Evolutionary conservation across 805 yeast species (phyloP).

Genomic region (Hanseniaspora valbyensis): DNA sequence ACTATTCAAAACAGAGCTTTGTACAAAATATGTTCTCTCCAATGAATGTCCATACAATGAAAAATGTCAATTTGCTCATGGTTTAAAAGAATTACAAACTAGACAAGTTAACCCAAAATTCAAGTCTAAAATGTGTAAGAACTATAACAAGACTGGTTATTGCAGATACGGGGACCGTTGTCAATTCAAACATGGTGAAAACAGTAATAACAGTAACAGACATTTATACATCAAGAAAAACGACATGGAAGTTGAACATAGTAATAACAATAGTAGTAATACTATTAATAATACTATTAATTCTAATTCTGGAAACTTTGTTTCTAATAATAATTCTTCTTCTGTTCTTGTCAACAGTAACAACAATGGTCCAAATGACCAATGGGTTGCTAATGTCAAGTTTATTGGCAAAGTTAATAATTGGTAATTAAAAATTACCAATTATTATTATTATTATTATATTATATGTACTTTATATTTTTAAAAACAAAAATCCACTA

Average conservation of each 20-base stretch:
- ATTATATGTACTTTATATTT: too few relatives aligned
- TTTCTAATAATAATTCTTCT: too few relatives aligned
- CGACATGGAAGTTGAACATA: too few relatives aligned
- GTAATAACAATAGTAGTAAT: too few relatives aligned
- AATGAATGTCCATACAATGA: slow-evolving; percentile 76
- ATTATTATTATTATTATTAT: too few relatives aligned
- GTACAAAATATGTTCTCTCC: slow-evolving; percentile 61
- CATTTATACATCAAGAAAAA: slow-evolving; percentile 7
- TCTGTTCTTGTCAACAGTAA: too few relatives aligned
- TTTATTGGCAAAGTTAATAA: slow-evolving; percentile 13
- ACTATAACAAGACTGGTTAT: slow-evolving; percentile 70
- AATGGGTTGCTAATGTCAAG: slow-evolving; percentile 15
- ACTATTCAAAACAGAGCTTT: slow-evolving; percentile 81
- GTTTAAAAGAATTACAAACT: slow-evolving; percentile 58
- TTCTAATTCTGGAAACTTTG: too few relatives aligned
- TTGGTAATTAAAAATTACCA: slow-evolving; percentile 10
- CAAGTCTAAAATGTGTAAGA: slow-evolving; percentile 84
- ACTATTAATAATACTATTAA: too few relatives aligned
- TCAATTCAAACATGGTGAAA: slow-evolving; percentile 68
- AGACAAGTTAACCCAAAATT: slow-evolving; percentile 65
- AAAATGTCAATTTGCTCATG: slow-evolving; percentile 94
- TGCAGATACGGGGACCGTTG: slow-evolving; percentile 88
- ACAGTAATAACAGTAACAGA: slow-evolving; percentile 8
- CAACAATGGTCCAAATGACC: neutral
- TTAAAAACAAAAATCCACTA: too few relatives aligned